Evolutionary conservation across 2,329 filamentous ascomycete genomes (phyloP), one percentile per base, ranked within the genome.

Genomic region (Aspergillus vadensis): DNA sequence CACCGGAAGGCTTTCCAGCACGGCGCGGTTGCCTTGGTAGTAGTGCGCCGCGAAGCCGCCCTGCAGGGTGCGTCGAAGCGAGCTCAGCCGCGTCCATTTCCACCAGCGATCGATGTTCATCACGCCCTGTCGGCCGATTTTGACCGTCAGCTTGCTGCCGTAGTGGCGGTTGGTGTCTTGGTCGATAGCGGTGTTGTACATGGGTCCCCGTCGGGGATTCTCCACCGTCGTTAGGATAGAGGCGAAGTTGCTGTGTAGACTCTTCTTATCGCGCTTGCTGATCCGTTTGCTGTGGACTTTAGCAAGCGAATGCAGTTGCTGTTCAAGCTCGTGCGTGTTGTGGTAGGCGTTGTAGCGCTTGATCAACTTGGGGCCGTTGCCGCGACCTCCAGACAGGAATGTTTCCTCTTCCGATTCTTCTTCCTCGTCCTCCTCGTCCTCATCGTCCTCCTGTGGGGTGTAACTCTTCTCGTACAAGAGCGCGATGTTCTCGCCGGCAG

Each of bases 401-500:
- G 58, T 51, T 3, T 81, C 76, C 4, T 81, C 78, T 38, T 82
- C 81, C 5, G 70, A 74, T 1, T 77, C 75, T n/a, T 72, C 72
- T 1, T 74, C 70, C 5, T 74, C 76, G 4, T 85, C 83, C 65
- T 86, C 77, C 25, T 79, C 77, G 5, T 80, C 78, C 1, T 89
- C 85, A 60, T 85, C 84, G 12, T 85, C 83, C 67, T 86, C 85
- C 52, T 80, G 77, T 38, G 82, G 81, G 0, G 83, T 85, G 72
- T 84, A 87, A 60, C 83, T 85, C 63, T 90, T 89, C 74, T 97
- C 92, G 69, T 91, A 94, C 10, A 96, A 81, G 9, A 96, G 81
- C 0, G 92, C 92, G 61, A 96, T 92, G 73, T 91, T 91, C 70
- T 89, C 86, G 3, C 89, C 91, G 0, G 91, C 89, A 3, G 89